These are phyloP conservation scores for Suillus subalutaceus DNA, from an alignment of 768 basidiomycete species.

Conservation along the genomic window DNA sequence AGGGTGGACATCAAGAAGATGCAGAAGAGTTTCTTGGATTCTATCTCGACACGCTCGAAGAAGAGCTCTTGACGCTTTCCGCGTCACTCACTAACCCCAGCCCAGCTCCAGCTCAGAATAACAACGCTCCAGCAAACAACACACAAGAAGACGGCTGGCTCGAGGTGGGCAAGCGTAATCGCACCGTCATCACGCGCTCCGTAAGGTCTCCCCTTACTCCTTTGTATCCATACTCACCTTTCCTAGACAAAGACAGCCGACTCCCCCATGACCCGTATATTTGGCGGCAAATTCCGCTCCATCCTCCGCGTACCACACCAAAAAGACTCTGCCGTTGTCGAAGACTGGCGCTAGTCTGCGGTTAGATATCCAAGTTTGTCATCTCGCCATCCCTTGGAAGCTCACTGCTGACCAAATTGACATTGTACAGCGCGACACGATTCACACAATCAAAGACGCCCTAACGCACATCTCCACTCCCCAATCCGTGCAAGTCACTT, in stretches of 20 bases:
- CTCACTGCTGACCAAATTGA: neutral
- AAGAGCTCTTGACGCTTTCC: constrained; percentile 79
- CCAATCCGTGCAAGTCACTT: constrained; percentile 74
- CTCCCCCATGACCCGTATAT: constrained; percentile 88
- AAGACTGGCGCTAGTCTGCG: constrained; percentile 90
- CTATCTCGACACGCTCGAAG: constrained; percentile 92
- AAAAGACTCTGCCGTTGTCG: constrained; percentile 84
- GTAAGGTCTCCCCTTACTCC: constrained; percentile 45
- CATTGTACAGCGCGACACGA: constrained; percentile 59
- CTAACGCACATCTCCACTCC: constrained; percentile 76
- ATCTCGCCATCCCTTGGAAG: neutral
- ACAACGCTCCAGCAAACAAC: constrained; percentile 6
- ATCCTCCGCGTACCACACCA: constrained; percentile 80
- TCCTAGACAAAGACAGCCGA: constrained; percentile 74
- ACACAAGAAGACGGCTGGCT: constrained; percentile 73
- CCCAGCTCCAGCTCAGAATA: constrained; percentile 30
- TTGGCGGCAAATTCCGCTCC: constrained; percentile 90
- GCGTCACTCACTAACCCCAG: constrained; percentile 48
- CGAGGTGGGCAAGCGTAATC: constrained; percentile 91
- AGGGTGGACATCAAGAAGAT: constrained; percentile 96
- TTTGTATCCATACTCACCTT: constrained; percentile 1
- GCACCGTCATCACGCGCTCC: constrained; percentile 75
- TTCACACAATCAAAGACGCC: constrained; percentile 83
- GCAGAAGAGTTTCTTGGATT: constrained; percentile 99
- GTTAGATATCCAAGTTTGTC: constrained; percentile 81